Conservation (phyloP, 2,329 filamentous ascomycete genomes). For the Penicillium digitatum region DNA sequence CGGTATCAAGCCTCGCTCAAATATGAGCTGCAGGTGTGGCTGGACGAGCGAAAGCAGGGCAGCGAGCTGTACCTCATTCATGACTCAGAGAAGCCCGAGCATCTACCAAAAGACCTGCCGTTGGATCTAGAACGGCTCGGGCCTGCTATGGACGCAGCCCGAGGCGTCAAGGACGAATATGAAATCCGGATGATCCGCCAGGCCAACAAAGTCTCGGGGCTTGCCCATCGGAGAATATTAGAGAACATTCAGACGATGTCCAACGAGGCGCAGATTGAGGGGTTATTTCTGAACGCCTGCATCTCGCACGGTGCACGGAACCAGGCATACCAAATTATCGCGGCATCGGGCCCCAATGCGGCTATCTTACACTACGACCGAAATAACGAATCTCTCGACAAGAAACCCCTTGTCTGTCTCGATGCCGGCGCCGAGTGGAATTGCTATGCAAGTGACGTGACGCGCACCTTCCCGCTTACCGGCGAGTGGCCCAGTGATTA, state of each 20-base stretch:
- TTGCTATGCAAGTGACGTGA: conserved; percentile 71
- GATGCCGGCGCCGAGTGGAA: conserved; percentile 77
- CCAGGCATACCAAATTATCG: conserved; percentile 83
- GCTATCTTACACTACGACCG: conserved; percentile 84
- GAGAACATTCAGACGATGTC: conserved; percentile 58
- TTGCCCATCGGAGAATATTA: conserved; percentile 62
- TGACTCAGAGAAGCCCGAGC: conserved; percentile 32
- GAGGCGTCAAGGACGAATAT: conserved; percentile 70
- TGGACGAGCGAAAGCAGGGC: conserved; percentile 21
- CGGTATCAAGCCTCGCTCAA: conserved; percentile 52
- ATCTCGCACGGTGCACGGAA: conserved; percentile 71
- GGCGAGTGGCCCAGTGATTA: conserved; percentile 61
- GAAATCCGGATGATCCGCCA: conserved; percentile 69
- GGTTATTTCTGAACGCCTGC: conserved; percentile 71
- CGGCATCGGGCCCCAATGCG: conserved; percentile 73
- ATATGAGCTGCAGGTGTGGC: conserved; percentile 48
- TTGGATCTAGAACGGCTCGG: conserved; percentile 31
- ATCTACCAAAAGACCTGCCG: conserved; percentile 16
- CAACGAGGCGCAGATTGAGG: conserved; percentile 82
- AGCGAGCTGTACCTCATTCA: conserved; percentile 39
- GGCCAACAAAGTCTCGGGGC: conserved; percentile 66
- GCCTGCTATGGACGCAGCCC: conserved; percentile 61
- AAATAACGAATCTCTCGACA: conserved; percentile 66
- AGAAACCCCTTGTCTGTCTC: conserved; percentile 74
- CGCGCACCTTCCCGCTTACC: conserved; percentile 78